phyloP scores from a whole-genome alignment of 2,329 filamentous ascomycete species.

The Nemania sp. region DNA sequence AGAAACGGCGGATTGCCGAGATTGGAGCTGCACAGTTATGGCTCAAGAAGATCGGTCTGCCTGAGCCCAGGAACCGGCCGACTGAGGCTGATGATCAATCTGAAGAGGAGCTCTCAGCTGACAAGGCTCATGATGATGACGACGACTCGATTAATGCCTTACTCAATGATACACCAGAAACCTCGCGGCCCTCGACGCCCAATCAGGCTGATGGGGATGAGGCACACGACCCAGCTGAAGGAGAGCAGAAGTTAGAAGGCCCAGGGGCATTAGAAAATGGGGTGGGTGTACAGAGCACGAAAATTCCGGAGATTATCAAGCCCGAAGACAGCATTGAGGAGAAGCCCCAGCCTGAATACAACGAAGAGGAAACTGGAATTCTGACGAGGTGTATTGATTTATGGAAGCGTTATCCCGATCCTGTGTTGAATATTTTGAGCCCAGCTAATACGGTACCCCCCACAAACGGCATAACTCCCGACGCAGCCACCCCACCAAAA shows the following conservation, averaged over 20 bases:
- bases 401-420: slow-evolving; percentile 66
- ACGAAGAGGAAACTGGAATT: slow-evolving; percentile 51
- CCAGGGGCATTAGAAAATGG: slow-evolving; percentile 7
- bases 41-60: slow-evolving; percentile 61
- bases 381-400: slow-evolving; percentile 64
- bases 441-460: slow-evolving; percentile 71
- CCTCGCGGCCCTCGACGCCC: slow-evolving; percentile 48
- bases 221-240: slow-evolving; percentile 29
- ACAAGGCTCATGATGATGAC: slow-evolving; percentile 46
- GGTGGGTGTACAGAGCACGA: neutral
- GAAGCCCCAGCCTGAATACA: slow-evolving; percentile 47
- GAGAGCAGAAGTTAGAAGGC: slow-evolving; percentile 6
- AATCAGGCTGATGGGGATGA: slow-evolving; percentile 33
- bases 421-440: slow-evolving; percentile 59
- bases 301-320: neutral
- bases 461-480: slow-evolving; percentile 59
- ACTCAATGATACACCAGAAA: slow-evolving; percentile 61
- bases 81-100: slow-evolving; percentile 44
- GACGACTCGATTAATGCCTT: slow-evolving; percentile 61
- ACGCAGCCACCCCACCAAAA: slow-evolving; percentile 58
- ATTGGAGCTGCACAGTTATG: slow-evolving; percentile 75
- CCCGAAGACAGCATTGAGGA: slow-evolving; percentile 14
- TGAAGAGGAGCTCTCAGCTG: slow-evolving; percentile 43
- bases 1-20: slow-evolving; percentile 74
- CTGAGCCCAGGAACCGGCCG: slow-evolving; percentile 46